A percentile compares a stretch with the other conserved stretches of the same genome.
These are phyloP conservation scores for Leonotis leonurus DNA, from an alignment of 257 asterid genomes.

Conservation along the genomic window DNA sequence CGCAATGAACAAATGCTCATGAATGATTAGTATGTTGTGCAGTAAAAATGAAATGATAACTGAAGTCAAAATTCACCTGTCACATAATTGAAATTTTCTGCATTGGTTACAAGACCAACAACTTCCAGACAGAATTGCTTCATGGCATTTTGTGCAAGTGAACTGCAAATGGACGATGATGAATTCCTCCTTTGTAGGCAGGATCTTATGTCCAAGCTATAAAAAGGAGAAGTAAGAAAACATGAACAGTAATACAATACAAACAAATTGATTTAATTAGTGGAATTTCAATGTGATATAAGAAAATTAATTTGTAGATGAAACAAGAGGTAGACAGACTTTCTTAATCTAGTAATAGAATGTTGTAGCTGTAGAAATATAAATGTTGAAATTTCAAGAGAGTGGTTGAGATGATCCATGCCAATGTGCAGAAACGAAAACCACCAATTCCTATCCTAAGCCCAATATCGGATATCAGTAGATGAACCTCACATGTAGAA, in stretches of 20 bases:
- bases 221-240: slow-evolving; percentile 12
- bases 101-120: slow-evolving; percentile 56
- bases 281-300: background rate
- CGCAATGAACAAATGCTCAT: background rate
- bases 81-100: slow-evolving; percentile 45
- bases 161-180: slow-evolving; percentile 49
- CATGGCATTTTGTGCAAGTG: slow-evolving; percentile 50
- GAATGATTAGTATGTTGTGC: background rate
- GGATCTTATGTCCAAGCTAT: slow-evolving; percentile 49
- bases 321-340: background rate
- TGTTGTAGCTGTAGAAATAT: background rate
- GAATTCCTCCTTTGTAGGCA: slow-evolving; percentile 50
- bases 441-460: background rate
- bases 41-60: background rate
- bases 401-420: background rate
- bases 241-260: background rate
- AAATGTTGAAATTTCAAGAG: background rate
- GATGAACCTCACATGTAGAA: background rate
- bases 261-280: background rate
- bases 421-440: background rate
- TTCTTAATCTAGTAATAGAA: background rate
- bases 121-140: slow-evolving; percentile 42
- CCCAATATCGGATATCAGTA: background rate
- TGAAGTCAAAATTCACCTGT: slow-evolving; percentile 36
- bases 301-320: background rate